phyloP scores from a whole-genome alignment of 2,329 filamentous ascomycete species.

The Sarocladium oryzae region DNA sequence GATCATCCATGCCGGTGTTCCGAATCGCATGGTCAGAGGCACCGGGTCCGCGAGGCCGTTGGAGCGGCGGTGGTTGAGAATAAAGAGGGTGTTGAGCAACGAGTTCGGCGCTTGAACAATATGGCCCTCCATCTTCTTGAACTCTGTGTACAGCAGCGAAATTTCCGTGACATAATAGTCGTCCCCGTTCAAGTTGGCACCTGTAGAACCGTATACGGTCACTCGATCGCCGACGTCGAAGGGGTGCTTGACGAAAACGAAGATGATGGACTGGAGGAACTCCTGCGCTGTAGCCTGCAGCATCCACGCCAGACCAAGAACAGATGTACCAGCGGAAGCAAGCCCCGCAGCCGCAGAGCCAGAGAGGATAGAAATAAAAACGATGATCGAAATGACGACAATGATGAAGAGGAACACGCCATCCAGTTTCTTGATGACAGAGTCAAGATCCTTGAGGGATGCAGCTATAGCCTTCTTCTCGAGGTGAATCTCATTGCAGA shows the following conservation, averaged over 20 bases:
- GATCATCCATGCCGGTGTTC: slow-evolving; percentile 76
- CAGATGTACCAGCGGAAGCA: slow-evolving; percentile 78
- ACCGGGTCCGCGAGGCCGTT: slow-evolving; percentile 83
- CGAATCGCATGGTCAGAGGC: slow-evolving; percentile 79
- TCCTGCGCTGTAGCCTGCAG: slow-evolving; percentile 91
- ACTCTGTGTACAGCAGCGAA: slow-evolving; percentile 86
- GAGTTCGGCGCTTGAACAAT: slow-evolving; percentile 95
- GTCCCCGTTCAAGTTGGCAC: slow-evolving; percentile 69
- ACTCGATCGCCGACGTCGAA: slow-evolving; percentile 95
- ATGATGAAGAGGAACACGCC: slow-evolving; percentile 86
- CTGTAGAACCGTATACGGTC: slow-evolving; percentile 84
- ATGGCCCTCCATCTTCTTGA: slow-evolving; percentile 98
- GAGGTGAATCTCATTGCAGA: slow-evolving; percentile 88
- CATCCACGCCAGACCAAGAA: slow-evolving; percentile 89
- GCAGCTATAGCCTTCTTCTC: slow-evolving; percentile 95
- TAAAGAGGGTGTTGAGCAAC: slow-evolving; percentile 86
- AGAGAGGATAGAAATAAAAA: slow-evolving; percentile 85
- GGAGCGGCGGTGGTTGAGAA: slow-evolving; percentile 88
- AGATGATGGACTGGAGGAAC: slow-evolving; percentile 88
- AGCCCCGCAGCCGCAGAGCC: slow-evolving; percentile 84
- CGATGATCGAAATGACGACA: slow-evolving; percentile 69
- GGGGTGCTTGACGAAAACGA: slow-evolving; percentile 95
- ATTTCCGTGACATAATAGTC: slow-evolving; percentile 97
- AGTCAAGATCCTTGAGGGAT: slow-evolving; percentile 90
- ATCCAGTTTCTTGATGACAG: slow-evolving; percentile 84